Evolutionary conservation across 106 monocot genomes (phyloP), one percentile per base, ranked within the genome.

Genomic region (Acanthochlamys bracteata): DNA sequence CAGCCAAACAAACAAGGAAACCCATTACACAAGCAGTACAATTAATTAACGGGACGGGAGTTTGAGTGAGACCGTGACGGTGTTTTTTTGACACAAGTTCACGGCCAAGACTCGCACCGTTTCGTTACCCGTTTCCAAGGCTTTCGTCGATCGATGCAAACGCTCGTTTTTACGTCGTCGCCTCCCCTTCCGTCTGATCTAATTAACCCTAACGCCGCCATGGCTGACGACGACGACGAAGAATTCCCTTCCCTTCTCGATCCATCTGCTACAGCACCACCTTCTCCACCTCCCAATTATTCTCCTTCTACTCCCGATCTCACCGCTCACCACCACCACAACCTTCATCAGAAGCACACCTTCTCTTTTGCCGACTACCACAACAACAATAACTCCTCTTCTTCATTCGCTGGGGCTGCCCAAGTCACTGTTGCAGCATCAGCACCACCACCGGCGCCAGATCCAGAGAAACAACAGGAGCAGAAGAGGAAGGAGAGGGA

Each of bases 401-500:
- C 33, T 33, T 33, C 33, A 33, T 33, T 33, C 33, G 33, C 33
- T 33, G 33, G 4, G 1, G 33, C 33, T 33, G 33, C 49, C 49
- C 49, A 9, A 9, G 17, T 49, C 4, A 14, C 49, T 49, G 15
- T 17, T 49, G 15, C 49, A 17, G 17, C 17, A 12, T 9, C 49
- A 49, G 49, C 49, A 49, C 33, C 33, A 33, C 33, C 33, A 33
- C 4, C 33, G 1, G 33, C 33, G 6, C 33, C 33, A 33, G 33
- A 33, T 33, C 33, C 33, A 6, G 33, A 33, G 33, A 33, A 33
- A 33, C 70, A 60, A 15, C 67, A 25, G 6, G 67, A 69, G 20
- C 70, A 55, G 49, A 83, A 82, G 69, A 72, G 86, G 53, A 83
- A 69, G 72, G 81, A 83, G 25, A 61, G 89, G 4, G 85, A 90